Evolutionary conservation across 108 stramenopile species (phyloP), one percentile per base, ranked within the genome.

Genomic region (Bacterosira constricta): DNA sequence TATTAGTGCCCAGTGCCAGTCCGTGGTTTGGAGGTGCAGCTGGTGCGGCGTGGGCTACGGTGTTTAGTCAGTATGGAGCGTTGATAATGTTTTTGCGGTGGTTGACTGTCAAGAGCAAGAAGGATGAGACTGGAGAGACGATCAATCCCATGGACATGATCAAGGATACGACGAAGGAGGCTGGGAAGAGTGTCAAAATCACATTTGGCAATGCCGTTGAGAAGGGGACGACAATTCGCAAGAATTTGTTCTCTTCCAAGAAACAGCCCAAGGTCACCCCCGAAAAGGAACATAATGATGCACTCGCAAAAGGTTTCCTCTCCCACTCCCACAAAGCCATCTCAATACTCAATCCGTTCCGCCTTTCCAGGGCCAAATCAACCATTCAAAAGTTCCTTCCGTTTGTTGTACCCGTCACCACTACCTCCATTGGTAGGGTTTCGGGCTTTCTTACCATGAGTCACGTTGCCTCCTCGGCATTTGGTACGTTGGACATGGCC

Each of bases 11-110:
- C 8, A 61, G 46, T 38, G 41, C 56, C 1, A 68, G 87, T 65
- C 64, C 79, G 0, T 76, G 75, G 79, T 80, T 90, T 66, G 89
- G 92, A 25, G 94, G 94, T 10, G 85, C 90, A 1, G 88, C 90
- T 0, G 94, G 94, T 31, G 94, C 94, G 9, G 91, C 94, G 15
- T 95, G 94, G 94, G 94, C 94, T 1, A 95, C 94, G 4, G 86
- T 88, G 20, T 82, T 92, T 51, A 87, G 85, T 32, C 94, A 92
- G 45, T 95, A 86, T 73, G 86, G 83, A 18, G 94, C 91, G 0
- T 66, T 92, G 9, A 67, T 69, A 1, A 63, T 92, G 63, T 95
- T 92, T 79, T 61, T 83, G 35, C 73, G 80, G 34, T 92, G 91
- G 94, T 73, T 92, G 70, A 50, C 51, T 11, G 47, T 26, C 6